Evolutionary conservation across 2,329 filamentous ascomycete genomes (phyloP).

Genomic region (Neonectria coccinea): DNA sequence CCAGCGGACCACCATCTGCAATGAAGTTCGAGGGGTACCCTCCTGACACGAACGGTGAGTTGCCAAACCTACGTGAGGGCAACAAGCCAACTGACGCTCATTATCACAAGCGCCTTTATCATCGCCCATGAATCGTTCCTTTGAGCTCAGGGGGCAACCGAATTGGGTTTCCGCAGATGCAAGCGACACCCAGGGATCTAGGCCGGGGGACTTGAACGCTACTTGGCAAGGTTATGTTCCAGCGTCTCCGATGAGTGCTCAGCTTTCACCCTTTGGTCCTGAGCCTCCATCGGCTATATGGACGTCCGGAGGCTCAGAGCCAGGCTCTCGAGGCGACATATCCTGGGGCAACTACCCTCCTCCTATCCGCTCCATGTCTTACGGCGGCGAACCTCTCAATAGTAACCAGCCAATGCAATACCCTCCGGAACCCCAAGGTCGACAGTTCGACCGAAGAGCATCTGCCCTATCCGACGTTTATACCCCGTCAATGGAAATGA

Average conservation of each 20-base stretch:
- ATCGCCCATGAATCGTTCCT: conserved; percentile 25
- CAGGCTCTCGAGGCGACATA: conserved; percentile 57
- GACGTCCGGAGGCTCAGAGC: conserved; percentile 53
- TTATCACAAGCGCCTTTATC: conserved; percentile 25
- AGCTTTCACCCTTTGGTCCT: conserved; percentile 62
- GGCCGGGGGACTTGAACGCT: conserved; percentile 56
- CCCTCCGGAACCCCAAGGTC: conserved; percentile 53
- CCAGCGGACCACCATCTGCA: conserved; percentile 58
- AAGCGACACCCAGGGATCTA: conserved; percentile 54
- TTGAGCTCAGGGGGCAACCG: conserved; percentile 53
- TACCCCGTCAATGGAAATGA: conserved; percentile 53
- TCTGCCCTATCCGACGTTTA: conserved; percentile 60
- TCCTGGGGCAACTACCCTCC: conserved; percentile 59
- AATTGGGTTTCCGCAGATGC: conserved; percentile 61
- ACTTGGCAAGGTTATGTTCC: conserved; percentile 64
- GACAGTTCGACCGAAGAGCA: conserved; percentile 58
- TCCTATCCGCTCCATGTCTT: conserved; percentile 61
- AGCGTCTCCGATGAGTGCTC: conserved; percentile 63
- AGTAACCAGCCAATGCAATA: conserved; percentile 54
- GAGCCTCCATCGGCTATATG: conserved; percentile 57
- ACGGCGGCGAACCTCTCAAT: conserved; percentile 56
- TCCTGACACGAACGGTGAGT: conserved; percentile 59
- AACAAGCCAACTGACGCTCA: conserved; percentile 18
- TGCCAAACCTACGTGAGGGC: conserved; percentile 34
- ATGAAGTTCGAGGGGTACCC: conserved; percentile 56